Conservation (phyloP, 2,329 filamentous ascomycete genomes). For the Eutypa lata region DNA sequence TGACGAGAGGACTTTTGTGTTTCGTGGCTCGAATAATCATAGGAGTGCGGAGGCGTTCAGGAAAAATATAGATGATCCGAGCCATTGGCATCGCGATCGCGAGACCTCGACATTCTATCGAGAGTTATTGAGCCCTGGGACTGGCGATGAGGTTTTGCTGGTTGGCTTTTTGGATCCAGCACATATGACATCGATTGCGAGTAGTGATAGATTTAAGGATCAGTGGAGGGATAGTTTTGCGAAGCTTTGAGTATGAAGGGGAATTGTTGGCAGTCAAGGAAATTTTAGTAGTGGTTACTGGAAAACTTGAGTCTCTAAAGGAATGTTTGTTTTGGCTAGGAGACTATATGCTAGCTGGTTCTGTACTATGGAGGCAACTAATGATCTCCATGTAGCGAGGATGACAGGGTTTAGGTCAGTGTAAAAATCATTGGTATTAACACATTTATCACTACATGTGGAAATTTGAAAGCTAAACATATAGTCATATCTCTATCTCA, state of each 20-base stretch:
- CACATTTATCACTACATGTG: too few relatives aligned
- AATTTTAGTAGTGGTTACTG: too few relatives aligned
- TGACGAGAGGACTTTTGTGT: constrained; percentile 10
- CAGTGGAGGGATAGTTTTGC: constrained; percentile 1
- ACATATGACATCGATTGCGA: not conserved
- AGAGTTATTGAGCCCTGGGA: constrained; percentile 3
- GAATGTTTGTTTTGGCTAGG: too few relatives aligned
- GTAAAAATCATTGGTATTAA: too few relatives aligned
- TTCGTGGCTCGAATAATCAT: constrained; percentile 7
- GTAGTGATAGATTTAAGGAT: not conserved
- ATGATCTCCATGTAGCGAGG: too few relatives aligned
- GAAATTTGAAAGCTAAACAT: too few relatives aligned
- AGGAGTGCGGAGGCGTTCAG: constrained; percentile 4
- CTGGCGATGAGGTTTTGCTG: constrained; percentile 11
- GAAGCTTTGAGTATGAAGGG: constrained; percentile 2
- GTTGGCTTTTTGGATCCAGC: constrained; percentile 7
- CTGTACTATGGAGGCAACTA: too few relatives aligned
- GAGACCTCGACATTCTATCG: constrained; percentile 7
- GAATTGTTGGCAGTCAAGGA: too few relatives aligned
- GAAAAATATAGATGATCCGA: constrained; percentile 11
- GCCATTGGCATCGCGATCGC: constrained; percentile 8
- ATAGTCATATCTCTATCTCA: too few relatives aligned
- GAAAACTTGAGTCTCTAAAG: too few relatives aligned
- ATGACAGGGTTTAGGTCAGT: too few relatives aligned
- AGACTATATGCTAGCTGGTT: too few relatives aligned